These are phyloP conservation scores for Catenaria anguillulae DNA, from an alignment of 371 early-diverging fungal genomes.

Conservation along the genomic window DNA sequence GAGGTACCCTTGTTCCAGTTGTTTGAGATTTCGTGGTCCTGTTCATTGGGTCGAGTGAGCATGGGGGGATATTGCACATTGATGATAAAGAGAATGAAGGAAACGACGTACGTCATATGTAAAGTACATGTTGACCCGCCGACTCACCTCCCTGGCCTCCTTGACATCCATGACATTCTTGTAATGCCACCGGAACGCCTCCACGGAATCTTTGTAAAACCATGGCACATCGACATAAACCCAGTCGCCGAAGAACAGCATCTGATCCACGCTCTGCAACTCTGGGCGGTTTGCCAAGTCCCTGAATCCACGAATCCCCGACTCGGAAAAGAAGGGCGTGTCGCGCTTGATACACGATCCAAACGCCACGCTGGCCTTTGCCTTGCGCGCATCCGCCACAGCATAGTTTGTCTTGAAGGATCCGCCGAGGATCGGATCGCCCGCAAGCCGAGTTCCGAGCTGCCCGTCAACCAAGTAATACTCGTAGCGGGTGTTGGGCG, in stretches of 20 bases:
- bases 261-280: neutral
- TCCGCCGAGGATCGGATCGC: neutral
- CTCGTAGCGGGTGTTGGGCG: neutral
- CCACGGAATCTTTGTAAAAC: slow-evolving; percentile 19
- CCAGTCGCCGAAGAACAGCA: slow-evolving; percentile 22
- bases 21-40: slow-evolving; percentile 29
- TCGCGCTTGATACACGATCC: neutral
- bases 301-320: neutral
- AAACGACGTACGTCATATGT: slow-evolving; percentile 21
- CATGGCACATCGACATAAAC: slow-evolving; percentile 30
- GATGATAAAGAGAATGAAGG: neutral
- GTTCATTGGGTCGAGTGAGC: too few species aligned
- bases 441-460: neutral
- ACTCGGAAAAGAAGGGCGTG: neutral
- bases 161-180: slow-evolving; percentile 23
- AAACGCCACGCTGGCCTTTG: neutral
- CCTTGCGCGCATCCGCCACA: neutral
- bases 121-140: slow-evolving; percentile 21
- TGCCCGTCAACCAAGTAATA: neutral
- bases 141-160: slow-evolving; percentile 16
- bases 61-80: neutral
- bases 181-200: slow-evolving; percentile 26
- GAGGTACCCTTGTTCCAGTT: slow-evolving; percentile 26
- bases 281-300: neutral
- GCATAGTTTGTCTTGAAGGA: neutral